Evolutionary conservation across 1,139 yeast species (phyloP).

Genomic region (Geotrichum klebahnii): DNA sequence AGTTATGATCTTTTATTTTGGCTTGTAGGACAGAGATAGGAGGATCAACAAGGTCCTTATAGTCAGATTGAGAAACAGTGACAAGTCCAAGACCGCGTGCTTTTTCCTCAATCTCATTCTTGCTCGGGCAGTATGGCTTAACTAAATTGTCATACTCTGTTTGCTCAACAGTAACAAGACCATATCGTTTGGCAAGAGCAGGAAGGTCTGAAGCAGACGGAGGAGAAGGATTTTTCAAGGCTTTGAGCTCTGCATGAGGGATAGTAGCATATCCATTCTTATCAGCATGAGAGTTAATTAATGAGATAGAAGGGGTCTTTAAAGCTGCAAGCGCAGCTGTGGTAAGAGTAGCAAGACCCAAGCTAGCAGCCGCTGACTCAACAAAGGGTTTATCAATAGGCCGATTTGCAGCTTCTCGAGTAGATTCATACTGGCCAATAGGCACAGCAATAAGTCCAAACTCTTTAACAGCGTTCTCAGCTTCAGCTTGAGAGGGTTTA

Average conservation of each 20-base stretch:
- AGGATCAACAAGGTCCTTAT: conserved; percentile 30
- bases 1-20: conserved; percentile 11
- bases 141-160: conserved; percentile 25
- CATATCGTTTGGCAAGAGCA: conserved; percentile 30
- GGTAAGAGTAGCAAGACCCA: conserved; percentile 42
- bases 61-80: conserved; percentile 17
- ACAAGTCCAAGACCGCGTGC: conserved; percentile 25
- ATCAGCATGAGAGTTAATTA: conserved; percentile 38
- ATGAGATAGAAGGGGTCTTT: conserved; percentile 25
- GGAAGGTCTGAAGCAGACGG: conserved; percentile 25
- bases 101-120: conserved; percentile 28
- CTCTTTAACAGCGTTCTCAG: conserved; percentile 16
- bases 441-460: conserved; percentile 22
- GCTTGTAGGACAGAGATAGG: conserved; percentile 25
- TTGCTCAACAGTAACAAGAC: conserved; percentile 32
- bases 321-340: conserved; percentile 32
- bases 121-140: conserved; percentile 31
- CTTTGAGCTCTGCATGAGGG: conserved; percentile 23
- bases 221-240: conserved; percentile 27
- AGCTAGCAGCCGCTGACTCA: conserved; percentile 35
- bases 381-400: conserved; percentile 33
- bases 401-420: conserved; percentile 35
- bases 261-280: conserved; percentile 28
- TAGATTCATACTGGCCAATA: conserved; percentile 28
- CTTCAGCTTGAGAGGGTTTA: conserved; percentile 22